Conservation (phyloP, 192 early-diverging fungal species). For the Funneliformis geosporum region DNA sequence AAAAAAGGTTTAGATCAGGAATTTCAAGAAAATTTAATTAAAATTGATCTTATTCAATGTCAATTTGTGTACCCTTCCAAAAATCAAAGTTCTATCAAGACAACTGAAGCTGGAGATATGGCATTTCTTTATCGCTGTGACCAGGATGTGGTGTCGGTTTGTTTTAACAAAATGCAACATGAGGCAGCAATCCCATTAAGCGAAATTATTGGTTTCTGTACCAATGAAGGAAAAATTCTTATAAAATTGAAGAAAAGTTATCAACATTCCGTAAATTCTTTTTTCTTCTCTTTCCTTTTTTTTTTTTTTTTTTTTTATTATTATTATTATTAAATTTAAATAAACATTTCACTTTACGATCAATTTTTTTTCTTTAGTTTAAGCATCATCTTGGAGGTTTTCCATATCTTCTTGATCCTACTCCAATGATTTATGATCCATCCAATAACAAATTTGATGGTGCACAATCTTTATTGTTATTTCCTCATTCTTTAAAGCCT, state of each 20-base stretch:
- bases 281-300: too few relatives aligned
- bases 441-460: not conserved
- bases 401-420: slow-evolving; percentile 5
- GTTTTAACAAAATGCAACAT: slow-evolving; percentile 1
- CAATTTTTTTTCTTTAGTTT: not conserved
- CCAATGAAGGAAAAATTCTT: not conserved
- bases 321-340: not conserved
- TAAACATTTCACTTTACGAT: not conserved
- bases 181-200: slow-evolving; percentile 4
- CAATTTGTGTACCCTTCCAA: not conserved
- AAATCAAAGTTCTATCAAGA: not conserved
- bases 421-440: not conserved
- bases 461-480: not conserved
- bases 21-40: not conserved
- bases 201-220: not conserved
- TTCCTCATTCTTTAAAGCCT: not conserved
- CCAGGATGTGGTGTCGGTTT: not conserved
- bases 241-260: not conserved
- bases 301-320: not conserved
- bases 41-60: slow-evolving; percentile 8
- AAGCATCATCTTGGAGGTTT: slow-evolving; percentile 8
- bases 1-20: too few relatives aligned
- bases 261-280: not conserved
- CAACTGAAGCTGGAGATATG: not conserved
- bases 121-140: not conserved